phyloP scores from a whole-genome alignment of 306 rosid species.

The Vigna angularis region DNA sequence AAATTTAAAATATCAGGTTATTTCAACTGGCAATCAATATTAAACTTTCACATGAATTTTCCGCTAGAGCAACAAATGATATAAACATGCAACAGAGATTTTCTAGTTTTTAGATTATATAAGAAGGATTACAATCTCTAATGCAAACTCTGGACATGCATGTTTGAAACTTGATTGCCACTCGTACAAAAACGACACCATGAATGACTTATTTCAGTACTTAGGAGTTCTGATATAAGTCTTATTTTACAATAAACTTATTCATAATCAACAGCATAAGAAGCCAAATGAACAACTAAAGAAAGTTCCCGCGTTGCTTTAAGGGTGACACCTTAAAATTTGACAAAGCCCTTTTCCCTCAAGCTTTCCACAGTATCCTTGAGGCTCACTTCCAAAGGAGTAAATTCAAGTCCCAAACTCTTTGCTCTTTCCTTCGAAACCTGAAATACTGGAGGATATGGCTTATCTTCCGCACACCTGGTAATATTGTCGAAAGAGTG shows the following conservation, averaged over 20 bases:
- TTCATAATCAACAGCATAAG: constrained; percentile 10
- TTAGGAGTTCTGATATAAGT: neutral
- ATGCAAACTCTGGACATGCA: neutral
- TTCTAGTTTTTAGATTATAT: neutral
- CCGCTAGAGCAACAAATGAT: too few relatives aligned
- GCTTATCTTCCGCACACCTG: constrained; percentile 75
- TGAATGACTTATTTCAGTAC: neutral
- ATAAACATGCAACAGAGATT: too few relatives aligned
- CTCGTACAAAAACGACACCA: neutral
- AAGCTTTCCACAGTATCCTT: constrained; percentile 78
- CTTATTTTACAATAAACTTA: neutral
- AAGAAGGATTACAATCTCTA: neutral
- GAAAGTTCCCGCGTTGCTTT: neutral
- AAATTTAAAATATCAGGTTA: too few relatives aligned
- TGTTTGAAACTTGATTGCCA: neutral
- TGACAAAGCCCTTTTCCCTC: constrained; percentile 62
- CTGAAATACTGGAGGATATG: constrained; percentile 56
- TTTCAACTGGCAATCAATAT: too few relatives aligned
- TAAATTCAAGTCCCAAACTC: constrained; percentile 71
- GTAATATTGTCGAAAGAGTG: constrained; percentile 10
- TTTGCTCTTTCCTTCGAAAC: constrained; percentile 72
- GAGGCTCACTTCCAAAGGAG: constrained; percentile 66
- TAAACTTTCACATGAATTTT: too few relatives aligned
- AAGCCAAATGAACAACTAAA: constrained; percentile 25
- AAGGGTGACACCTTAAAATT: constrained; percentile 41